Conservation (phyloP, 1,139 yeast species). For the Candida glucosophila region DNA sequence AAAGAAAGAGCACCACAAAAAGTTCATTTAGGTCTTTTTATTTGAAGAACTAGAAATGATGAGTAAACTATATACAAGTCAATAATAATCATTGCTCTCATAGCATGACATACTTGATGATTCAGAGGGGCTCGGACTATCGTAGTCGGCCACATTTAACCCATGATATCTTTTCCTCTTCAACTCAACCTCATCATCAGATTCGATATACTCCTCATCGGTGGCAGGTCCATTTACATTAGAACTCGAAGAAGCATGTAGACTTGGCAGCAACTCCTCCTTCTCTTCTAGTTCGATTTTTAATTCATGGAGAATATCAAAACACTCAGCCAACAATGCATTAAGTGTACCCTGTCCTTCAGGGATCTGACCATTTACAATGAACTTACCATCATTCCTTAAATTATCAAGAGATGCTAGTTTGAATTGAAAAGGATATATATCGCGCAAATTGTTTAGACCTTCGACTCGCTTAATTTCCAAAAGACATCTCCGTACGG, state of each 20-base stretch:
- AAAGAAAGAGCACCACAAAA: too few species aligned
- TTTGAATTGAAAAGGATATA: conserved; percentile 93
- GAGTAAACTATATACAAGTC: conserved; percentile 6
- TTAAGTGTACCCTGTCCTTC: conserved; percentile 95
- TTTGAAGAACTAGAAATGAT: too few species aligned
- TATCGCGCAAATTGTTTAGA: conserved; percentile 72
- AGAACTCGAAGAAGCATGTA: conserved; percentile 4
- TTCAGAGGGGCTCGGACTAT: conserved; percentile 28
- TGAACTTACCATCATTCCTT: conserved; percentile 84
- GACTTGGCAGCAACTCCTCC: conserved; percentile 27
- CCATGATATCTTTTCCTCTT: conserved; percentile 37
- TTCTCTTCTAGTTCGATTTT: conserved; percentile 79
- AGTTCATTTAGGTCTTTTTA: too few species aligned
- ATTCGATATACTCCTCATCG: conserved; percentile 20
- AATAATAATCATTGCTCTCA: conserved; percentile 41
- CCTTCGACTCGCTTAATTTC: conserved; percentile 94
- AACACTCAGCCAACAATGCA: conserved; percentile 87
- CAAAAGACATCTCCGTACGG: conserved; percentile 80
- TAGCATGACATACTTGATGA: conserved; percentile 13
- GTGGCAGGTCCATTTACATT: conserved; percentile 13
- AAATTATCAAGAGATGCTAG: conserved; percentile 80
- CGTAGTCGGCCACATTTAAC: conserved; percentile 41
- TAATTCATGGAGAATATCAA: conserved; percentile 84
- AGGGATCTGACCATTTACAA: conserved; percentile 80
- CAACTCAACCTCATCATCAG: conserved; percentile 38